Conservation (phyloP, 2,329 filamentous ascomycete species). For the Penicillium capsulatum region DNA sequence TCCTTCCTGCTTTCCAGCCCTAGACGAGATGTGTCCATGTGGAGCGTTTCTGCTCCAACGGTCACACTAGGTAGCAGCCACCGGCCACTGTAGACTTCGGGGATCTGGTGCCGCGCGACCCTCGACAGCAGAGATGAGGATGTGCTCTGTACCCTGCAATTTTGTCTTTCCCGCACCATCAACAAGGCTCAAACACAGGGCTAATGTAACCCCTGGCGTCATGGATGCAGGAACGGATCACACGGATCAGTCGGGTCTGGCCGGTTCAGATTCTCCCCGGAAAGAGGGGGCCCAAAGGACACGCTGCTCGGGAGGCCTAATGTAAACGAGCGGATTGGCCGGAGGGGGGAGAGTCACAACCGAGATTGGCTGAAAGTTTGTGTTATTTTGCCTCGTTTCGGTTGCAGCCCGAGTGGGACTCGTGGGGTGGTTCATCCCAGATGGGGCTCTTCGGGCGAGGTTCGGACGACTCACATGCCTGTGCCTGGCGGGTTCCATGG, state of each 20-base stretch:
- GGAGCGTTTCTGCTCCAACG: no score
- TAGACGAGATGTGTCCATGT: no score
- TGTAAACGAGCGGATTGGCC: conserved; percentile 11
- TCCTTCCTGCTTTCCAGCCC: no score
- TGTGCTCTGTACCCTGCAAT: not conserved
- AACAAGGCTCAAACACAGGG: not conserved
- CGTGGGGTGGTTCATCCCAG: no score
- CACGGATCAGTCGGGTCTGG: conserved; percentile 13
- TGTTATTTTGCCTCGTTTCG: conserved; percentile 9
- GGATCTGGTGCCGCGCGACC: not conserved
- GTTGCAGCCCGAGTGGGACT: not conserved
- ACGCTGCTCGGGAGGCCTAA: conserved; percentile 3
- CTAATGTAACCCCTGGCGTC: conserved; percentile 20
- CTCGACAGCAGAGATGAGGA: not conserved
- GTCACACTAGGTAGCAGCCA: no score
- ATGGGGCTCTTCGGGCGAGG: conserved; percentile 3
- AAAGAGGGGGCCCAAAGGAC: not conserved
- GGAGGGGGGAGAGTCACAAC: no score
- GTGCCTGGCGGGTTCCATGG: conserved; percentile 17
- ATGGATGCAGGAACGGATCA: conserved; percentile 19
- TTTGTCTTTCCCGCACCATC: no score
- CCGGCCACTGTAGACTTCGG: no score
- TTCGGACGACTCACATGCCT: conserved; percentile 10
- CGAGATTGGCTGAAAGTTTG: conserved; percentile 11
- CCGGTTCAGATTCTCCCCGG: conserved; percentile 7